These are phyloP conservation scores for Xylaria cubensis DNA, from an alignment of 495 filamentous ascomycete genomes.

Conservation along the genomic window DNA sequence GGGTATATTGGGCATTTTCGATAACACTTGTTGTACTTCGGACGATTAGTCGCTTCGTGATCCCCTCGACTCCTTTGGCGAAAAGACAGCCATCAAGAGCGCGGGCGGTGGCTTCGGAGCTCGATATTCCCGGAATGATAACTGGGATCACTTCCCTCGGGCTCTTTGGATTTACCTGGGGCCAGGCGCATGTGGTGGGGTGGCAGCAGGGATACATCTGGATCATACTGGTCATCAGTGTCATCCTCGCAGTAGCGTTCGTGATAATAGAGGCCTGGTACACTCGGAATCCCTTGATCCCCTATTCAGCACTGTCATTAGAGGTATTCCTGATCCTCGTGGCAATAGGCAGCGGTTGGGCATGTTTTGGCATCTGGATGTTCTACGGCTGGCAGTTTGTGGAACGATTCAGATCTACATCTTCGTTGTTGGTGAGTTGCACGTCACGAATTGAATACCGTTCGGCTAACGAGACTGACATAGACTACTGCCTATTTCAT, in stretches of 20 bases:
- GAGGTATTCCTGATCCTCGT: constrained; percentile 58
- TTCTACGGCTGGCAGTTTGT: constrained; percentile 64
- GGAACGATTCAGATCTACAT: constrained; percentile 52
- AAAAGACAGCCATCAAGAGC: constrained; percentile 32
- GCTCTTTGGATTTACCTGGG: constrained; percentile 64
- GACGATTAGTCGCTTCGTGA: constrained; percentile 42
- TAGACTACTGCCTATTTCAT: constrained; percentile 32
- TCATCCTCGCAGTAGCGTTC: constrained; percentile 57
- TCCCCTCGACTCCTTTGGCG: constrained; percentile 34
- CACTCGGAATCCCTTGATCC: constrained; percentile 57
- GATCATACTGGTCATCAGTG: constrained; percentile 55
- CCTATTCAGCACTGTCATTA: constrained; percentile 50
- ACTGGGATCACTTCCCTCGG: constrained; percentile 59
- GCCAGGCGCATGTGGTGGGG: constrained; percentile 60
- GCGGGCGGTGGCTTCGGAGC: constrained; percentile 37
- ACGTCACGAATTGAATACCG: not conserved
- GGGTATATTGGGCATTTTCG: constrained; percentile 64
- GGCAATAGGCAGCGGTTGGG: constrained; percentile 61
- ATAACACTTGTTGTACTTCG: constrained; percentile 55
- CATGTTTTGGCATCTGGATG: constrained; percentile 63
- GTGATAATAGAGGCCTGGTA: constrained; percentile 52
- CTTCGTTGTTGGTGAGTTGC: constrained; percentile 53
- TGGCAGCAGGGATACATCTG: constrained; percentile 61
- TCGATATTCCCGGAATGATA: constrained; percentile 59
- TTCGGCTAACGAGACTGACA: not conserved